A percentile compares a stretch with the other conserved stretches of the same genome.
These are phyloP conservation scores for Golubevia sp. DNA, from an alignment of 1,284 basidiomycete genomes.

Conservation along the genomic window DNA sequence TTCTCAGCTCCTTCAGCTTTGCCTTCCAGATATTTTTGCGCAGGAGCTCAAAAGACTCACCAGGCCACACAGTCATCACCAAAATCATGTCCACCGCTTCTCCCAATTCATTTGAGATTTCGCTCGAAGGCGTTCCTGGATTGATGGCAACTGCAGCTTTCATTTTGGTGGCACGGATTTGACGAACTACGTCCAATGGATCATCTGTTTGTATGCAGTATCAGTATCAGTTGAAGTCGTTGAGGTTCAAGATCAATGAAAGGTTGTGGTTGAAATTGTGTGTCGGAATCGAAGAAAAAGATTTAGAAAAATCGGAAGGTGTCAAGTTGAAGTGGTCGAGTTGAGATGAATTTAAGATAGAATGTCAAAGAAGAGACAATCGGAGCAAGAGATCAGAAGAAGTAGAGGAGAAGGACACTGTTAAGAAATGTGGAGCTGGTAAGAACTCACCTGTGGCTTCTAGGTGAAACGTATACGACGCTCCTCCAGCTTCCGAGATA, in stretches of 20 bases:
- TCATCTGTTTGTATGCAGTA: constrained; percentile 34
- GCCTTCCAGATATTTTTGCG: background rate
- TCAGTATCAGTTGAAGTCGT: background rate
- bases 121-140: constrained; percentile 53
- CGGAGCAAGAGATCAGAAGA: background rate
- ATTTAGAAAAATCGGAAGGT: background rate
- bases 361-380: background rate
- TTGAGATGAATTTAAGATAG: background rate
- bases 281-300: background rate
- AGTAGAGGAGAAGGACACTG: background rate
- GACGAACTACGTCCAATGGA: constrained; percentile 52
- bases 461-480: constrained; percentile 94
- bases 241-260: background rate
- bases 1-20: background rate
- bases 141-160: constrained; percentile 57
- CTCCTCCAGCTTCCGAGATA: constrained; percentile 91
- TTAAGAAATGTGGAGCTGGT: constrained; percentile 1
- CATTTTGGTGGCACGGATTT: constrained; percentile 57
- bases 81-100: constrained; percentile 58
- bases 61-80: constrained; percentile 61
- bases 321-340: too few species aligned
- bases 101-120: constrained; percentile 54
- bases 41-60: constrained; percentile 5
- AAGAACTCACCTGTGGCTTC: constrained; percentile 76
- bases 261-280: constrained; percentile 7